These are phyloP conservation scores for Hortiboletus campestris DNA, from an alignment of 768 basidiomycete species.

Conservation along the genomic window DNA sequence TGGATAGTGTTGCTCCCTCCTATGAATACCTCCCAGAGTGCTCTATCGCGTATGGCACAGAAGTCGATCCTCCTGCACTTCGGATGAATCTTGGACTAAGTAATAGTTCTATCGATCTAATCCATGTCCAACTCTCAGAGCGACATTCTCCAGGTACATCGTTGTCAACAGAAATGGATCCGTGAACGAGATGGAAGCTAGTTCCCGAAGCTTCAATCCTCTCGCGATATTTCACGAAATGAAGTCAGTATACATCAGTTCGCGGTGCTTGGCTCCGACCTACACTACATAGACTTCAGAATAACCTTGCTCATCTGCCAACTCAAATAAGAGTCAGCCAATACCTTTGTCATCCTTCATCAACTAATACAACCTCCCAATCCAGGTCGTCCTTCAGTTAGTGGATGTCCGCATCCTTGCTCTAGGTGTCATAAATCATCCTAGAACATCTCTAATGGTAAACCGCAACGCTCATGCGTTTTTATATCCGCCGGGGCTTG, in stretches of 20 bases:
- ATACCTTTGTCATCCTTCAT: not conserved
- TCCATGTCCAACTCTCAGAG: not conserved
- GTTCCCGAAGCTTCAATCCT: slow-evolving; percentile 70
- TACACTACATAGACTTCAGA: slow-evolving; percentile 54
- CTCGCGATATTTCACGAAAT: slow-evolving; percentile 67
- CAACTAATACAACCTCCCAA: slow-evolving; percentile 4
- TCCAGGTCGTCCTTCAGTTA: slow-evolving; percentile 65
- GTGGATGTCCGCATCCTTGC: slow-evolving; percentile 72
- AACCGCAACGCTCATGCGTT: slow-evolving; percentile 70
- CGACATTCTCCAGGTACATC: slow-evolving; percentile 51
- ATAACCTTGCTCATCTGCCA: slow-evolving; percentile 62
- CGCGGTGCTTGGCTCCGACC: not conserved
- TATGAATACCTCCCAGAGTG: slow-evolving; percentile 39
- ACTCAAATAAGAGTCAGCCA: slow-evolving; percentile 61
- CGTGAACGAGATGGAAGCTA: slow-evolving; percentile 65
- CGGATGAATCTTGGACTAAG: slow-evolving; percentile 85
- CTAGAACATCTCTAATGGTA: slow-evolving; percentile 52
- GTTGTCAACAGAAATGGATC: slow-evolving; percentile 73
- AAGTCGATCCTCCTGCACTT: slow-evolving; percentile 63
- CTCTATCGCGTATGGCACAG: slow-evolving; percentile 71
- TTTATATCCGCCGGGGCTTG: slow-evolving; percentile 68
- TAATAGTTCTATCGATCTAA: slow-evolving; percentile 32
- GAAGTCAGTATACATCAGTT: slow-evolving; percentile 49
- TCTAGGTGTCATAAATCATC: slow-evolving; percentile 61
- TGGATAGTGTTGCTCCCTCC: not conserved